Evolutionary conservation across 805 yeast genomes (phyloP).

Genomic region (Saturnispora zaruensis): DNA sequence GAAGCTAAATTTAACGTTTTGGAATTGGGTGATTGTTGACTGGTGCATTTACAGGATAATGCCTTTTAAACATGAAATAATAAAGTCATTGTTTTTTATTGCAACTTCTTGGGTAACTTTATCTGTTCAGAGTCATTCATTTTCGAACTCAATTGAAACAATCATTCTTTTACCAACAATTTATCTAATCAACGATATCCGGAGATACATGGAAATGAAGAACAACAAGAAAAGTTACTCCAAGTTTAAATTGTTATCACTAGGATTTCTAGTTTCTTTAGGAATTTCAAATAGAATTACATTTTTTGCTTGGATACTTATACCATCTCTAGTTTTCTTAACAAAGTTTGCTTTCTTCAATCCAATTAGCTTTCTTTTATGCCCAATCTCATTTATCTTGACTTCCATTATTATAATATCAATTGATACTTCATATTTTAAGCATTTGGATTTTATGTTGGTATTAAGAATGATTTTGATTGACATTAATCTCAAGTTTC

Average conservation of each 20-base stretch:
- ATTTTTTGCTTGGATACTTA: slow-evolving; percentile 60
- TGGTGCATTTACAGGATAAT: slow-evolving; percentile 25
- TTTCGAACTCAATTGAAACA: slow-evolving; percentile 83
- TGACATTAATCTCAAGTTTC: slow-evolving; percentile 3
- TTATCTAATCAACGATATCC: slow-evolving; percentile 35
- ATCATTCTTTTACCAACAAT: slow-evolving; percentile 41
- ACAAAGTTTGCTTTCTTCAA: slow-evolving; percentile 30
- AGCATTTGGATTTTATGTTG: slow-evolving; percentile 8
- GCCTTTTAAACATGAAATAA: slow-evolving; percentile 28
- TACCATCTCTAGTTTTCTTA: slow-evolving; percentile 48
- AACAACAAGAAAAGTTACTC: background rate
- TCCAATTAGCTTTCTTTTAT: slow-evolving; percentile 28
- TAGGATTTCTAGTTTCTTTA: slow-evolving; percentile 46
- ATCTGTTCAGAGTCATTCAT: slow-evolving; percentile 76
- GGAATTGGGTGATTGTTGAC: slow-evolving; percentile 28
- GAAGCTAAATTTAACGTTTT: slow-evolving; percentile 37
- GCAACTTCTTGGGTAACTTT: slow-evolving; percentile 62
- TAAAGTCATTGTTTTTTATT: slow-evolving; percentile 39
- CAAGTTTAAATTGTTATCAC: slow-evolving; percentile 16
- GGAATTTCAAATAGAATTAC: slow-evolving; percentile 85
- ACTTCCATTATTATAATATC: slow-evolving; percentile 33
- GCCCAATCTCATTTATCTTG: slow-evolving; percentile 31
- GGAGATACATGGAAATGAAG: slow-evolving; percentile 15
- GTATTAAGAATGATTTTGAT: background rate
- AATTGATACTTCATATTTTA: slow-evolving; percentile 43